Percentiles rank a stretch among this genome's conserved stretches.
Evolutionary conservation across 306 rosid genomes (phyloP).

Genomic region (Lupinus albus): DNA sequence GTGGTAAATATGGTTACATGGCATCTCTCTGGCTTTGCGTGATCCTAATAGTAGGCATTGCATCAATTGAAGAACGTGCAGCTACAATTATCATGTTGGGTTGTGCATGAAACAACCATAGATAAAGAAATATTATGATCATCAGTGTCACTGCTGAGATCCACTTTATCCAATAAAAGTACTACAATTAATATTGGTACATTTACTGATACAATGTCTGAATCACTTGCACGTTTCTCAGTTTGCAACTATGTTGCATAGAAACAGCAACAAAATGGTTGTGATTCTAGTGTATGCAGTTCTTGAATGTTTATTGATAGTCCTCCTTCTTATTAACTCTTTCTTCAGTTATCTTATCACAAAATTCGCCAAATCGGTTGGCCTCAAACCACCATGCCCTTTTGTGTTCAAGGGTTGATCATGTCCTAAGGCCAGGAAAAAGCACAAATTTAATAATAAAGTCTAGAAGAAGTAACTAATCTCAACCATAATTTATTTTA

Average conservation of each 20-base stretch:
- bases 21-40: no score
- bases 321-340: constrained; percentile 72
- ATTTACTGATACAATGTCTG: constrained; percentile 38
- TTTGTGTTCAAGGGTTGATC: constrained; percentile 70
- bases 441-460: constrained; percentile 5
- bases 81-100: constrained; percentile 45
- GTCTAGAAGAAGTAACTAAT: not conserved
- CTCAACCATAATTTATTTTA: not conserved
- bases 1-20: no score
- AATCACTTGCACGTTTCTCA: constrained; percentile 39
- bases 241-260: constrained; percentile 62
- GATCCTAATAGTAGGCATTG: no score
- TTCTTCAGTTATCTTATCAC: constrained; percentile 61
- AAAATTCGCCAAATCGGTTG: constrained; percentile 61
- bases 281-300: constrained; percentile 61
- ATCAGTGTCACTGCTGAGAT: constrained; percentile 37
- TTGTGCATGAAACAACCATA: constrained; percentile 28
- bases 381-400: constrained; percentile 69
- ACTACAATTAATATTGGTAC: constrained; percentile 27
- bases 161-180: constrained; percentile 32
- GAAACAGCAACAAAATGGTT: constrained; percentile 55
- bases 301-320: constrained; percentile 76
- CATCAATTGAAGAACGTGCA: no score
- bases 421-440: constrained; percentile 48
- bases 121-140: constrained; percentile 30